Base-by-base conservation (phyloP, 176 grass and related monocot species). In the Zea luxurians region DNA sequence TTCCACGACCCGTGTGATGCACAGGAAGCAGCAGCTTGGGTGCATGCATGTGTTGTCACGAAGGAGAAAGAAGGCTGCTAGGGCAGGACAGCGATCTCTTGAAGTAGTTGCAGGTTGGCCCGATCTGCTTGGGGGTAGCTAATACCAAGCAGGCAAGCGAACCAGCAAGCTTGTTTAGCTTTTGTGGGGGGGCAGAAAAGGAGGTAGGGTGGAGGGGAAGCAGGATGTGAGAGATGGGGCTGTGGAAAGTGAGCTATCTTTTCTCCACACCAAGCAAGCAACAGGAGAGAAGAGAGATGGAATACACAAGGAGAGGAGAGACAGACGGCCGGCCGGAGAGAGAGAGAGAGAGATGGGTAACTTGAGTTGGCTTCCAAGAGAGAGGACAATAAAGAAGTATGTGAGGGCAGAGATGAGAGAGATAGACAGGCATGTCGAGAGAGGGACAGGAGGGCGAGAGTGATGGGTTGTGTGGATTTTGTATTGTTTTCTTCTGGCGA, bases 151-250 rank as follows among this genome's bases (percentile, higher is more conserved):
- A 34, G 50, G 38, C 38, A 27, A 27, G 27, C 27, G 27, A 40
- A 40, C 50, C 38, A 82, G 54, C 71, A 4, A 73, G 27, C 54
- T 76, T 15, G 81, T 86, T 83, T 83, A 47, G 54, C n/a, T 62
- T 52, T 48, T 68, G 86, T 55, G 70, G 80, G 76, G 76, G 76
- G 76, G 77, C 77, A 90, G 82, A 82, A 80, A 88, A 70, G 76
- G 76, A 85, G 81, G 71, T 87, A 71, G 88, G 86, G 85, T 76
- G 86, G 72, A 85, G 79, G 57, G 83, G 90, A 88, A 73, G 90
- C 77, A 83, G 87, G 87, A 90, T 87, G 85, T 80, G 82, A 82
- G 66, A 58, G 77, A 73, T 86, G 76, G 80, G 18, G 15, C 40
- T 41, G 40, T 58, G 61, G 75, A 87, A 87, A 83, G 80, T 61